Evolutionary conservation across 177 flowering plant genomes (phyloP).

Genomic region (Vitis hybrid): DNA sequence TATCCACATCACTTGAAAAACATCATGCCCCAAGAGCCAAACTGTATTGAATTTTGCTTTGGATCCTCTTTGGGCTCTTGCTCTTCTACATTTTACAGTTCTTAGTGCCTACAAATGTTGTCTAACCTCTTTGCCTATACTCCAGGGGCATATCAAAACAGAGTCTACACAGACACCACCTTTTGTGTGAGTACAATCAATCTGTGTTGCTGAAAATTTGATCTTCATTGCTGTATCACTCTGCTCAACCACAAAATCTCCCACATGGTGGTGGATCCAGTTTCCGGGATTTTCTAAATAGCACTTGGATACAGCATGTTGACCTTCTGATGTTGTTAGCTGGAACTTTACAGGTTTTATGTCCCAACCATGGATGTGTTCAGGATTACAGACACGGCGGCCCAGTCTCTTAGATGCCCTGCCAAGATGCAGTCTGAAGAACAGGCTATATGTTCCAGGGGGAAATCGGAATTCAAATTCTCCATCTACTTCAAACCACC

Average conservation of each 20-base stretch:
- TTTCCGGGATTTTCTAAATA: constrained; percentile 36
- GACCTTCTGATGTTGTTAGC: constrained; percentile 45
- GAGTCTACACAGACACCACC: constrained; percentile 60
- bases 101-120: constrained; percentile 1
- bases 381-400: constrained; percentile 42
- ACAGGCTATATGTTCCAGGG: constrained; percentile 41
- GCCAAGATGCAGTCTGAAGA: constrained; percentile 51
- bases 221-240: constrained; percentile 27
- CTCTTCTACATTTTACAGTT: not conserved
- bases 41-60: no score
- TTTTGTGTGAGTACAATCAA: constrained; percentile 64
- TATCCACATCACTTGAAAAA: no score
- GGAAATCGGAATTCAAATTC: constrained; percentile 54
- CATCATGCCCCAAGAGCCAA: not conserved
- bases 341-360: constrained; percentile 49
- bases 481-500: constrained; percentile 63
- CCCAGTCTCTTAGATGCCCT: constrained; percentile 31
- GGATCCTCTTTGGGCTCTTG: no score
- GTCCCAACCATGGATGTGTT: constrained; percentile 57
- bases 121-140: constrained; percentile 18
- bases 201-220: constrained; percentile 51
- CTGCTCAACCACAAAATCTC: constrained; percentile 44
- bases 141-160: constrained; percentile 37
- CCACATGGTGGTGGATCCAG: constrained; percentile 48
- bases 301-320: constrained; percentile 29